Percentiles rank a stretch among this genome's conserved stretches.
These are phyloP conservation scores for Aspergillus sp. DNA, from an alignment of 2,329 filamentous ascomycete species.

Conservation along the genomic window DNA sequence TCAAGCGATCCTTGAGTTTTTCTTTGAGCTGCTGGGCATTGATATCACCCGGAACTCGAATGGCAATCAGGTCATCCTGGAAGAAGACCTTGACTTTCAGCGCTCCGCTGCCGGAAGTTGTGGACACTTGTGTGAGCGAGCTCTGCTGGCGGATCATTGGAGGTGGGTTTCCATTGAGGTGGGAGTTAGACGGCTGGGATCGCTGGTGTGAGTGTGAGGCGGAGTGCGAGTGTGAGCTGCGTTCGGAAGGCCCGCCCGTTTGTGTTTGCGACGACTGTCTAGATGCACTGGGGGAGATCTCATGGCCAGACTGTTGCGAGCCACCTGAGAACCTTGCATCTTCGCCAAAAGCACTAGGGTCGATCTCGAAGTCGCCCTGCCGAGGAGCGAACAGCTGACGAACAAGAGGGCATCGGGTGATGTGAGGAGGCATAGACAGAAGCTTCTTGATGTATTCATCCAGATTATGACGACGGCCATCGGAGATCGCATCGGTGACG, in stretches of 20 bases:
- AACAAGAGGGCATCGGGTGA: slow-evolving; percentile 79
- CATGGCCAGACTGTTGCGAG: slow-evolving; percentile 65
- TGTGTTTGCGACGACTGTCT: slow-evolving; percentile 66
- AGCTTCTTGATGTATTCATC: slow-evolving; percentile 96
- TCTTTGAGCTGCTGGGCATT: slow-evolving; percentile 74
- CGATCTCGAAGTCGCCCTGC: slow-evolving; percentile 90
- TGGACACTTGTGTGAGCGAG: slow-evolving; percentile 51
- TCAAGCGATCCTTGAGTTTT: slow-evolving; percentile 81
- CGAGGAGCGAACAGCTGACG: slow-evolving; percentile 88
- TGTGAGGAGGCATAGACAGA: slow-evolving; percentile 77
- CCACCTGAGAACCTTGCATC: slow-evolving; percentile 73
- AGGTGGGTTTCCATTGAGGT: slow-evolving; percentile 39
- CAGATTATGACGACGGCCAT: slow-evolving; percentile 85
- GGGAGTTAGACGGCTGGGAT: slow-evolving; percentile 32
- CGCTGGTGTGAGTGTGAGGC: slow-evolving; percentile 34
- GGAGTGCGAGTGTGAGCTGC: slow-evolving; percentile 22
- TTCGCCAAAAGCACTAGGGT: slow-evolving; percentile 63
- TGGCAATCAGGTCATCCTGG: slow-evolving; percentile 86
- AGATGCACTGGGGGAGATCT: slow-evolving; percentile 60
- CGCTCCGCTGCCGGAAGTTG: slow-evolving; percentile 45
- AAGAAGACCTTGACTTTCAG: slow-evolving; percentile 97
- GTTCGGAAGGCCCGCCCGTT: slow-evolving; percentile 51
- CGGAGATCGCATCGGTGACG: slow-evolving; percentile 96
- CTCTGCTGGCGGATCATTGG: slow-evolving; percentile 51
- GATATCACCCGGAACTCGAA: slow-evolving; percentile 81